Percentiles rank a stretch among this genome's conserved stretches.
phyloP scores from a whole-genome alignment of 192 early-diverging fungal species.

The Dimargaris cristalligena region DNA sequence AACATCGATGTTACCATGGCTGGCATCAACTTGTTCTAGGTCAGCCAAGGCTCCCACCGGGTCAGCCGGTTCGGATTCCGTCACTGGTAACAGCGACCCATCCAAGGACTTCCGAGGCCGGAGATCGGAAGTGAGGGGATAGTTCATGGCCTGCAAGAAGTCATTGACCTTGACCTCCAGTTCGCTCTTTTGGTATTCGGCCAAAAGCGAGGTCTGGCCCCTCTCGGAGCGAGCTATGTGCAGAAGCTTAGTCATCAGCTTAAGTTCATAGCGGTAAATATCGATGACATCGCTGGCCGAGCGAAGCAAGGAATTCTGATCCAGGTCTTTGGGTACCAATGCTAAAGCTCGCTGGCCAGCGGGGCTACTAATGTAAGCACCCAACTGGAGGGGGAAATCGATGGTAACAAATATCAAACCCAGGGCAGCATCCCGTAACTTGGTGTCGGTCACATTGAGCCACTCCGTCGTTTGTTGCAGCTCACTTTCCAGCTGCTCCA shows the following conservation, averaged over 20 bases:
- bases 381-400: neutral
- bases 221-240: neutral
- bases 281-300: neutral
- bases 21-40: no score
- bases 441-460: conserved; percentile 4
- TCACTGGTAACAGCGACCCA: no score
- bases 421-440: neutral
- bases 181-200: neutral
- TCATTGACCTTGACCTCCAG: neutral
- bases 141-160: neutral
- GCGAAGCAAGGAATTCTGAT: neutral
- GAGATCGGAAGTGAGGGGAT: neutral
- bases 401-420: neutral
- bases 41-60: no score
- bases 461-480: neutral
- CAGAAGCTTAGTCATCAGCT: neutral
- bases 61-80: no score
- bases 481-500: neutral
- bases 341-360: neutral
- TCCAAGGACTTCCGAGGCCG: neutral
- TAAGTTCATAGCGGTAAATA: neutral
- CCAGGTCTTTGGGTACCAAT: neutral
- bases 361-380: neutral
- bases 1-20: no score
- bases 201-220: neutral